Evolutionary conservation across 805 yeast species (phyloP), one percentile per base, ranked within the genome.

Genomic region (Candida xiaguanensis): DNA sequence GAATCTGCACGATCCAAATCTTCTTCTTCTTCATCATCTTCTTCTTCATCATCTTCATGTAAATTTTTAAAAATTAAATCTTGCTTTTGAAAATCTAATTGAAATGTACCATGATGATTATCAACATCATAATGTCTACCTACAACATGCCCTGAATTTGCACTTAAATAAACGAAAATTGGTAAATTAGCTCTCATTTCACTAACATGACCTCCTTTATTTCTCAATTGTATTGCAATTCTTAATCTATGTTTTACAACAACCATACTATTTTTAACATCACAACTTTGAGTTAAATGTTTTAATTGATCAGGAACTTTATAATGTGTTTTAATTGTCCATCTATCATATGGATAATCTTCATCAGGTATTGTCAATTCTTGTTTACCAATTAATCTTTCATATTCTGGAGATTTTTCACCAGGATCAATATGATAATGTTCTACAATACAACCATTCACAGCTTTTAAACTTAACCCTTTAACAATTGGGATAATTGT

Each of bases 111-210:
- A 25, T 53, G 47, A 25, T 53, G 49, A 9, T 49, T 46, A 19
- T 67, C 69, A 2, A 63, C 45, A 13, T 58, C 65, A 42, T 46
- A 58, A 39, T 62, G 67, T 14, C 49, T 47, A 1, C 70, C 67
- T n/a, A 51, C 46, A 5, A 61, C 67, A 35, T 55, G 55, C 2
- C 73, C 73, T 1, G 52, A 53, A 33, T 61, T 59, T 3, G 73
- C 62, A 39, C 72, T 65, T 13, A 74, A 51, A 42, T 68, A 73
- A 3, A 75, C 50, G 25, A 50, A 48, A 1, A 76, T 54, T 0
- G 81, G 81, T 31, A 76, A 53, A 44, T 74, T 75, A 8, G 80
- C 77, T 36, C 77, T 58, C 23, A 76, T 60, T 47, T 75, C 78
- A 38, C 77, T 70, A 2, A 61, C 55, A 50, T 74, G 79, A 12